phyloP scores from a whole-genome alignment of 208 protist species.

The Leptomonas pyrrhocoris region DNA sequence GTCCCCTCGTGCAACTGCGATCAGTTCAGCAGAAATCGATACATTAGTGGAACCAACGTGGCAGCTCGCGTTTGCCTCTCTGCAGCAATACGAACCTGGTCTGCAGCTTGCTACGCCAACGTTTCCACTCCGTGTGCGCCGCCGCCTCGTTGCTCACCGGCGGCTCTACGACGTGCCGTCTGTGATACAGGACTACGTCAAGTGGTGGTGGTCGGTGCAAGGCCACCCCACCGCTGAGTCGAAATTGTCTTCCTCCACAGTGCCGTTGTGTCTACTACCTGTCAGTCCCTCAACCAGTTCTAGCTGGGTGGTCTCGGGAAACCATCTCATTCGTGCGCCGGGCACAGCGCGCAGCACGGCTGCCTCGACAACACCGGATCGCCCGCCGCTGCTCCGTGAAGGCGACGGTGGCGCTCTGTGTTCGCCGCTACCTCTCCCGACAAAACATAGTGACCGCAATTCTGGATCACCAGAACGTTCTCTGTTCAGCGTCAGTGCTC shows the following conservation, averaged over 20 bases:
- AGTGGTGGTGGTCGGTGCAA: conserved; percentile 28
- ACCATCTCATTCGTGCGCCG: conserved; percentile 28
- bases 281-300: background rate
- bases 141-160: conserved; percentile 6
- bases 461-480: background rate
- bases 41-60: conserved; percentile 11
- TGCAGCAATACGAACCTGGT: conserved; percentile 6
- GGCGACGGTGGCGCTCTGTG: background rate
- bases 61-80: conserved; percentile 19
- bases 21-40: background rate
- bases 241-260: too few species aligned
- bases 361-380: conserved; percentile 2
- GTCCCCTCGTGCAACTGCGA: too few species aligned
- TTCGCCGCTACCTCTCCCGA: background rate
- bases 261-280: too few species aligned
- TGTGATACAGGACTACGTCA: conserved; percentile 29
- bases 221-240: background rate
- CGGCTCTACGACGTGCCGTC: conserved; percentile 24
- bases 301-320: conserved; percentile 22
- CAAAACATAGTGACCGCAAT: background rate
- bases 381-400: background rate
- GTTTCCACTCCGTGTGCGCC: conserved; percentile 1
- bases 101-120: background rate
- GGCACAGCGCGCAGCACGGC: background rate
- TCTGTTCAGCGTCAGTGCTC: background rate